Conservation (phyloP, 345 rosid genomes). For the Rhizophora mangle region DNA sequence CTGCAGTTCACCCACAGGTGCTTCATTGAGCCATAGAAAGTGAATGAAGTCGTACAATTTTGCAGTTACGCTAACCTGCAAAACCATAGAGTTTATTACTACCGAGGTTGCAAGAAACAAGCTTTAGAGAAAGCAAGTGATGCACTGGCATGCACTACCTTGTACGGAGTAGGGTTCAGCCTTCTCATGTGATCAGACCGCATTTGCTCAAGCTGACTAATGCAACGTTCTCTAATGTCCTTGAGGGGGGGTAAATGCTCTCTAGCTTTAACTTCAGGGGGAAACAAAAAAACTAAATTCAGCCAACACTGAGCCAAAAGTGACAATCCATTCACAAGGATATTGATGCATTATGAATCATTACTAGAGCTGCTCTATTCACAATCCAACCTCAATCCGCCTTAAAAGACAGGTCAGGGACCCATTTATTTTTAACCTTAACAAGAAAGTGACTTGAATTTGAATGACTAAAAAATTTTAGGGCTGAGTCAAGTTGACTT, state of each 20-base stretch:
- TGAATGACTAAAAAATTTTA: no score
- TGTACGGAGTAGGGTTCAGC: slow-evolving; percentile 93
- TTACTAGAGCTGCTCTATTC: no score
- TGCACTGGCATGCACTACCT: slow-evolving; percentile 38
- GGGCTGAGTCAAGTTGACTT: no score
- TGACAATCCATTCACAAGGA: no score
- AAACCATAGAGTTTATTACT: not conserved
- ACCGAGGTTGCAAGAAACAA: no score
- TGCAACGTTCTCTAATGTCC: slow-evolving; percentile 69
- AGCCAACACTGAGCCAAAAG: not conserved
- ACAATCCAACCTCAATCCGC: no score
- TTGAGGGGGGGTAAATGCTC: slow-evolving; percentile 65
- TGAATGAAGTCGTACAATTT: slow-evolving; percentile 92
- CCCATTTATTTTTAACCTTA: no score
- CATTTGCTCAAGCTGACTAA: slow-evolving; percentile 82
- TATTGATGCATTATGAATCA: no score
- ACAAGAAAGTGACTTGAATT: no score
- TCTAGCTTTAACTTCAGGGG: slow-evolving; percentile 50
- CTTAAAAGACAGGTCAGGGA: no score
- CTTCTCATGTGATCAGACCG: slow-evolving; percentile 91
- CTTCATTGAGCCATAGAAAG: slow-evolving; percentile 96
- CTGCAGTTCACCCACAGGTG: slow-evolving; percentile 92
- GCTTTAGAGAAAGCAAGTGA: not conserved
- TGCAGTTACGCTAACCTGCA: slow-evolving; percentile 84
- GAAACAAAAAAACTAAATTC: not conserved